A percentile compares a stretch with the other conserved stretches of the same genome.
phyloP scores from a whole-genome alignment of 2,329 filamentous ascomycete genomes.

The Monosporascus cannonballus region DNA sequence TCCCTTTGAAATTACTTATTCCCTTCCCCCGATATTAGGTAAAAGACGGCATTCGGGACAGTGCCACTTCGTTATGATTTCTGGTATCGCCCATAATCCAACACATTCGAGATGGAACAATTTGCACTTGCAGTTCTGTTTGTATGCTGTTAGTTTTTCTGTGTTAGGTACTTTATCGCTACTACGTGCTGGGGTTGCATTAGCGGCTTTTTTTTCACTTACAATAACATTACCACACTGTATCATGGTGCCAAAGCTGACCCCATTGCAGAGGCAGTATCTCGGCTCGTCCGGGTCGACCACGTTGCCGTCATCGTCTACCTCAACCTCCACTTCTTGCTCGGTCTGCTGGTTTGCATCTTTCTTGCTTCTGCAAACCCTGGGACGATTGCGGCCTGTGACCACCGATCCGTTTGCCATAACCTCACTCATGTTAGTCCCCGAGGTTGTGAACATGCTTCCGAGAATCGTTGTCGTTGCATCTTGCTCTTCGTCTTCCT shows the following conservation, averaged over 20 bases:
- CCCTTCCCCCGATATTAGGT: conserved; percentile 57
- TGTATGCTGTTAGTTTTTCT: conserved; percentile 18
- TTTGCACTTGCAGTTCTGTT: conserved; percentile 65
- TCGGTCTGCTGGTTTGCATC: conserved; percentile 34
- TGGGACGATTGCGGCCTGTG: too few relatives aligned
- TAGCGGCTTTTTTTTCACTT: conserved; percentile 30
- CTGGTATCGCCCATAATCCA: conserved; percentile 59
- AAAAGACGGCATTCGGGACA: conserved; percentile 68
- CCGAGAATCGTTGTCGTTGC: rapidly evolving
- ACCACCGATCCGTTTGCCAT: too few relatives aligned
- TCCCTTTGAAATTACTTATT: conserved; percentile 55
- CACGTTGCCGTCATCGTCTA: conserved; percentile 61
- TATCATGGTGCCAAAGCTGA: conserved; percentile 80
- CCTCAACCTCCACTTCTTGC: conserved; percentile 48
- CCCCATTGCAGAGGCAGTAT: conserved; percentile 74
- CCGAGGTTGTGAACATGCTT: rapidly evolving
- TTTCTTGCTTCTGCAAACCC: conserved; percentile 42
- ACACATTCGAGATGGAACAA: conserved; percentile 85
- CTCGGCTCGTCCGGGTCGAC: conserved; percentile 70
- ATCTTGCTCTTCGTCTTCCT: not conserved
- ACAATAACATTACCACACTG: conserved; percentile 74
- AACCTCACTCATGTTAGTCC: too few relatives aligned
- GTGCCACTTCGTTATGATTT: conserved; percentile 75
- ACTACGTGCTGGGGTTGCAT: conserved; percentile 9
- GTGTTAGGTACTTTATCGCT: conserved; percentile 7